Conservation (phyloP, 345 rosid genomes). For the Sonneratia caseolaris region DNA sequence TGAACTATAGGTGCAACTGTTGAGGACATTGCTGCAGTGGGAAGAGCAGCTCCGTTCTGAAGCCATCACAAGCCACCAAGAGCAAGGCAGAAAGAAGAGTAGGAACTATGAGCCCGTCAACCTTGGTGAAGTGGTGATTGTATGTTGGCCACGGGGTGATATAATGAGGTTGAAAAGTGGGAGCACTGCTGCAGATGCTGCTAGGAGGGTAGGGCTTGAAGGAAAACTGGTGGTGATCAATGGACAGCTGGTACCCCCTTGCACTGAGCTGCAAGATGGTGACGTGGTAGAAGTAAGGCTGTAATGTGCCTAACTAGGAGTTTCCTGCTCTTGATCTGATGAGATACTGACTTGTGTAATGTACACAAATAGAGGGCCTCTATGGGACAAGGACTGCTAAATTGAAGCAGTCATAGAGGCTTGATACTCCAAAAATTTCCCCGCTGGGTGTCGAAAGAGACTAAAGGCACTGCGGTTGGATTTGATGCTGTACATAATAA, state of each 20-base stretch:
- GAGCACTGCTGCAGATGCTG: slow-evolving; percentile 77
- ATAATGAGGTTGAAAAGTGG: slow-evolving; percentile 55
- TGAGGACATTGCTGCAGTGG: slow-evolving; percentile 73
- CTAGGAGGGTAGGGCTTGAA: slow-evolving; percentile 47
- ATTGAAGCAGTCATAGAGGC: not conserved
- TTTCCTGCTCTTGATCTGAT: not conserved
- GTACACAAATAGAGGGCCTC: not conserved
- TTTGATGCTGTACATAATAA: no score
- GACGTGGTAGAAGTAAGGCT: slow-evolving; percentile 56
- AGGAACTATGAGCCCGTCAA: slow-evolving; percentile 13
- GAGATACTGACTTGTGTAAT: not conserved
- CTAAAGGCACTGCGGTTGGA: no score
- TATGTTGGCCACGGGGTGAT: slow-evolving; percentile 59
- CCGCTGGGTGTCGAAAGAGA: no score
- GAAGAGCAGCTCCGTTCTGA: slow-evolving; percentile 52
- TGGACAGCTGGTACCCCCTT: slow-evolving; percentile 49
- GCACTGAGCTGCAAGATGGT: slow-evolving; percentile 60
- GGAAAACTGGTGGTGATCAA: slow-evolving; percentile 54
- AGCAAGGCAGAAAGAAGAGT: slow-evolving; percentile 10
- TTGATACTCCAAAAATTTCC: no score
- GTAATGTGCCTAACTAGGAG: slow-evolving; percentile 14
- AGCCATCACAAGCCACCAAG: slow-evolving; percentile 22
- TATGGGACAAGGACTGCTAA: not conserved
- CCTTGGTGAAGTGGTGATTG: slow-evolving; percentile 52
- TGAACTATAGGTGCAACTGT: slow-evolving; percentile 35